phyloP scores from a whole-genome alignment of 2,329 filamentous ascomycete species.

The Arthrobotrys megalospora region DNA sequence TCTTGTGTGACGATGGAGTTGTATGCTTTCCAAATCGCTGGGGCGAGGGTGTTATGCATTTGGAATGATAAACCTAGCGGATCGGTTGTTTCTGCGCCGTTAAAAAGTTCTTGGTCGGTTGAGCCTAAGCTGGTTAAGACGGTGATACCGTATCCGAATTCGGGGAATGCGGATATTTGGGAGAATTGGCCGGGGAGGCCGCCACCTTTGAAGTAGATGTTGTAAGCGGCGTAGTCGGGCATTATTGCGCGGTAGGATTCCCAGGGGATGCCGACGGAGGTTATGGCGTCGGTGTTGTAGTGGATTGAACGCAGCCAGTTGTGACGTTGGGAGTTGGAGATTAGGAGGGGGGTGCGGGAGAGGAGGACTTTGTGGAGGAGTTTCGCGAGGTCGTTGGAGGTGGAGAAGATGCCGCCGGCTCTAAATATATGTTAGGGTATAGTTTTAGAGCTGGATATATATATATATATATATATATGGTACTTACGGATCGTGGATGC shows the following conservation, averaged over 20 bases:
- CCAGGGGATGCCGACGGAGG: slow-evolving; percentile 49
- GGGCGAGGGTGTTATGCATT: slow-evolving; percentile 43
- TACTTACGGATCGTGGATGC: slow-evolving; percentile 42
- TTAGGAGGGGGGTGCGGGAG: slow-evolving; percentile 25
- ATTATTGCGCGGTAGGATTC: slow-evolving; percentile 46
- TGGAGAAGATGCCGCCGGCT: slow-evolving; percentile 56
- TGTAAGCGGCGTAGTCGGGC: slow-evolving; percentile 47
- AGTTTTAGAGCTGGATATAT: neutral
- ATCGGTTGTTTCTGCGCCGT: slow-evolving; percentile 13
- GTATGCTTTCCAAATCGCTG: slow-evolving; percentile 48
- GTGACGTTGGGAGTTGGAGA: slow-evolving; percentile 38
- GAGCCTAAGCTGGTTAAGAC: slow-evolving; percentile 33
- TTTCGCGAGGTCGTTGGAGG: slow-evolving; percentile 46
- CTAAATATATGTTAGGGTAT: slow-evolving; percentile 10
- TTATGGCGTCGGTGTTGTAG: slow-evolving; percentile 48
- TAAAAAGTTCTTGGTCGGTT: slow-evolving; percentile 26
- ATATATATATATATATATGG: too few species aligned
- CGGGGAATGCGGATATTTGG: slow-evolving; percentile 41
- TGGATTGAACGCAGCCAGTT: slow-evolving; percentile 48
- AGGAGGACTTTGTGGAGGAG: slow-evolving; percentile 47
- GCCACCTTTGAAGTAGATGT: slow-evolving; percentile 55
- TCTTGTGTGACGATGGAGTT: slow-evolving; percentile 32
- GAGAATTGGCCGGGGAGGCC: slow-evolving; percentile 42
- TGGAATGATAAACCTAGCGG: slow-evolving; percentile 26
- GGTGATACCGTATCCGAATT: slow-evolving; percentile 48